A percentile compares a stretch with the other conserved stretches of the same genome.
phyloP scores from a whole-genome alignment of 2,329 filamentous ascomycete genomes.

The Trichoderma guizhouense region DNA sequence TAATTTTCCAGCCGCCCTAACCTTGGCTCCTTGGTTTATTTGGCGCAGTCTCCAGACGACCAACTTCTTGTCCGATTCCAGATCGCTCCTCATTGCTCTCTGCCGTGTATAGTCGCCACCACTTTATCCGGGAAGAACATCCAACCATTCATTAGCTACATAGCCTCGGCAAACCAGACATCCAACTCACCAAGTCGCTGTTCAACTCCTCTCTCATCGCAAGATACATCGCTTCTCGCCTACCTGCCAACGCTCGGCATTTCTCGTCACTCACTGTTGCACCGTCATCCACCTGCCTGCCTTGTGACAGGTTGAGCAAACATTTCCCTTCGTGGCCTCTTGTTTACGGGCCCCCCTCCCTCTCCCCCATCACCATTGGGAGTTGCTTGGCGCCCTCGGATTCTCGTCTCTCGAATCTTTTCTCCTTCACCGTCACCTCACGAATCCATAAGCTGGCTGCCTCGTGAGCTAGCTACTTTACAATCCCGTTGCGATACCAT shows the following conservation, averaged over 20 bases:
- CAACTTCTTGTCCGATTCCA: neutral
- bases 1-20: neutral
- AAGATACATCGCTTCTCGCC: conserved; percentile 8
- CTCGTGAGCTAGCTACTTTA: neutral
- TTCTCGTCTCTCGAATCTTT: neutral
- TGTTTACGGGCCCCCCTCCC: conserved; percentile 6
- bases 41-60: neutral
- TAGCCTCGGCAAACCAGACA: conserved; percentile 8
- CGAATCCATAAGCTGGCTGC: neutral
- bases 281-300: conserved; percentile 19
- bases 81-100: neutral
- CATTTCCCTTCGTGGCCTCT: conserved; percentile 15
- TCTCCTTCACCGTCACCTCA: neutral
- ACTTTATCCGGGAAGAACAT: neutral
- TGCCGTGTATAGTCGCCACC: neutral
- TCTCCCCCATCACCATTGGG: neutral
- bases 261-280: conserved; percentile 17
- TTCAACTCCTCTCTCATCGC: neutral
- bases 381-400: neutral
- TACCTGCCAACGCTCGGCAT: conserved; percentile 2
- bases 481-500: neutral
- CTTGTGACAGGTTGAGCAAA: conserved; percentile 21
- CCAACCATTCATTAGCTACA: neutral
- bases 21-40: neutral
- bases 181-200: neutral